Evolutionary conservation across 805 yeast species (phyloP), one percentile per base, ranked within the genome.

Genomic region (Vanderwaltozyma yarrowii): DNA sequence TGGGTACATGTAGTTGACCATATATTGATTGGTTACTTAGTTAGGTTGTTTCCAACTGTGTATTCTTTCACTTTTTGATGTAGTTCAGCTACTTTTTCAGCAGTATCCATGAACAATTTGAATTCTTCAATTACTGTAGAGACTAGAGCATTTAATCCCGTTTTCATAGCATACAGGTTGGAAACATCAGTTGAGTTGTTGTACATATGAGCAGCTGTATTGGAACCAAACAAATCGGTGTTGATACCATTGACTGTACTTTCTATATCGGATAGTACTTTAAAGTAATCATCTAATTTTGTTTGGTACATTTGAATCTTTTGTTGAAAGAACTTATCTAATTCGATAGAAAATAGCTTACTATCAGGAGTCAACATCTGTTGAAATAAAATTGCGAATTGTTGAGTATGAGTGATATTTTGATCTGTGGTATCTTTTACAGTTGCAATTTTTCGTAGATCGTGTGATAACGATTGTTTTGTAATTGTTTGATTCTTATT

Each of bases 51-150:
- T 8, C 27, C 27, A 10, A 27, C 41, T 13, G 45, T 29, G 12
- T 21, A 21, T 25, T 48, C 47, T 45, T 63, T 69, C 4, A 70
- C 70, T 36, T 63, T 64, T 46, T 73, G 76, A 58, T 81, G 89
- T 30, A 80, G 57, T 46, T 77, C 83, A 2, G 89, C 88, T 53
- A 80, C 70, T 30, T 74, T 71, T 54, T 80, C 83, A 35, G 88
- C 80, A 32, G 79, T 66, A 55, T 80, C 88, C 76, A 80, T 78
- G 58, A 80, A 82, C 37, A 81, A 61, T 32, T 66, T 66, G 53
- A 78, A 81, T 57, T 81, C 89, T 47, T 76, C 78, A 39, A 74
- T 73, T 19, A 82, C 69, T 0, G 84, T 77, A 35, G 71, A 69
- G 13, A 79, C 73, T 20, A 80, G 69, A 45, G 70, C 66, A 41